Conservation (phyloP, 129 eudicot species). For the Deinandra increscens region DNA sequence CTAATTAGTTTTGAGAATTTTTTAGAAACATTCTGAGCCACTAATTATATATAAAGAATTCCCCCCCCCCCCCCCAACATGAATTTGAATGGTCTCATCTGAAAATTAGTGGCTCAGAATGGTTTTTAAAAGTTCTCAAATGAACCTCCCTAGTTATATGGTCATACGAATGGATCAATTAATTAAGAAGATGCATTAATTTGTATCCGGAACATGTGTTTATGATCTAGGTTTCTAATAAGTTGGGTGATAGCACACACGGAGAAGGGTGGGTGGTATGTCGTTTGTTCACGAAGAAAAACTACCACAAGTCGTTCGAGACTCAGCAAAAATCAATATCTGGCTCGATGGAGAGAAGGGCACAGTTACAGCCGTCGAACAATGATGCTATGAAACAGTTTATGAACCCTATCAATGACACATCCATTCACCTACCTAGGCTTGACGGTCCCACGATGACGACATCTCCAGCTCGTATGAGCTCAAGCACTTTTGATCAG, state of each 20-base stretch:
- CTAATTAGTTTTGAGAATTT: too few relatives aligned
- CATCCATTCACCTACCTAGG: slow-evolving; percentile 53
- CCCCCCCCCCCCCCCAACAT: too few relatives aligned
- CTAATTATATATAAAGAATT: too few relatives aligned
- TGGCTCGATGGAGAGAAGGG: slow-evolving; percentile 9
- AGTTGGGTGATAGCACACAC: slow-evolving; percentile 29
- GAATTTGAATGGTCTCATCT: too few relatives aligned
- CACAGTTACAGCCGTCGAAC: slow-evolving; percentile 7
- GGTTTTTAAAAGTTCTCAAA: too few relatives aligned
- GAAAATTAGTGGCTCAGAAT: background rate
- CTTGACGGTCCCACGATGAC: slow-evolving; percentile 40
- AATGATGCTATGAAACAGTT: slow-evolving; percentile 20
- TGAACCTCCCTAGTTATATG: too few relatives aligned
- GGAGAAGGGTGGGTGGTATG: slow-evolving; percentile 88
- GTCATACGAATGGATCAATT: too few relatives aligned
- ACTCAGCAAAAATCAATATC: slow-evolving; percentile 28
- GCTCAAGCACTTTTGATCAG: slow-evolving; percentile 11
- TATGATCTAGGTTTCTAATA: too few relatives aligned
- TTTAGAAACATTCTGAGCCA: too few relatives aligned
- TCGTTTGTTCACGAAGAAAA: slow-evolving; percentile 77
- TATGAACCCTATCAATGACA: slow-evolving; percentile 11
- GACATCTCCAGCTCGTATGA: background rate
- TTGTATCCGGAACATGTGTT: too few relatives aligned
- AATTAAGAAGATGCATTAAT: too few relatives aligned
- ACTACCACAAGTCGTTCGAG: slow-evolving; percentile 38